Conservation (phyloP, 257 asterid genomes). For the Solanum neorickii region DNA sequence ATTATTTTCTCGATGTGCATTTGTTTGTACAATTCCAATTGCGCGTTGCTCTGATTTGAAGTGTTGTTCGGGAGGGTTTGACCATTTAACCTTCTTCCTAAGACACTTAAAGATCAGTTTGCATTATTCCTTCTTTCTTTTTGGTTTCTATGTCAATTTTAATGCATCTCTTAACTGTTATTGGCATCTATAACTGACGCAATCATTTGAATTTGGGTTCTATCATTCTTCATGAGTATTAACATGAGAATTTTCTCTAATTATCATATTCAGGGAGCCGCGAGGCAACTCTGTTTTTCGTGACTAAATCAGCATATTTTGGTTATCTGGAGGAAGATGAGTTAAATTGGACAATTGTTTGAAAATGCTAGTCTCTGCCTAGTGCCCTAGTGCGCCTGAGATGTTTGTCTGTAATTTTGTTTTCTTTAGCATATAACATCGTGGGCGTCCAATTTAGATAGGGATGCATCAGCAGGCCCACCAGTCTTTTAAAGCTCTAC, state of each 20-base stretch:
- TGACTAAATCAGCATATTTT: slow-evolving; percentile 18
- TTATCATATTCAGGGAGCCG: slow-evolving; percentile 64
- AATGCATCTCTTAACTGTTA: neutral
- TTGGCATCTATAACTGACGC: neutral
- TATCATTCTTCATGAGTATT: slow-evolving; percentile 15
- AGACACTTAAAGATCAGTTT: neutral
- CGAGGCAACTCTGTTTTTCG: slow-evolving; percentile 30
- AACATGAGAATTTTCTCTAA: slow-evolving; percentile 38
- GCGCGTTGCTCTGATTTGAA: neutral
- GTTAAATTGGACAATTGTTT: slow-evolving; percentile 42
- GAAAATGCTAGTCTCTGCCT: slow-evolving; percentile 36
- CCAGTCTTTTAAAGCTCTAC: neutral
- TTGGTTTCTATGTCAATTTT: neutral
- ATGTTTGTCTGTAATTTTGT: slow-evolving; percentile 28
- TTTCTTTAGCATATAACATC: slow-evolving; percentile 13
- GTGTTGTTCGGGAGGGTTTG: neutral
- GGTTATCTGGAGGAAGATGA: slow-evolving; percentile 33
- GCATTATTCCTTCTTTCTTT: neutral
- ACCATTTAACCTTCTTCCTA: neutral
- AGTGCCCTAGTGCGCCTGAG: slow-evolving; percentile 24
- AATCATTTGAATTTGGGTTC: slow-evolving; percentile 6
- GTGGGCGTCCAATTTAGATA: neutral
- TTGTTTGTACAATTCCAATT: neutral
- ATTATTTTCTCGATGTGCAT: neutral
- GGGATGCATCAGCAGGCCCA: neutral